phyloP scores from a whole-genome alignment of 2,329 filamentous ascomycete genomes.

The Clonostachys rosea region DNA sequence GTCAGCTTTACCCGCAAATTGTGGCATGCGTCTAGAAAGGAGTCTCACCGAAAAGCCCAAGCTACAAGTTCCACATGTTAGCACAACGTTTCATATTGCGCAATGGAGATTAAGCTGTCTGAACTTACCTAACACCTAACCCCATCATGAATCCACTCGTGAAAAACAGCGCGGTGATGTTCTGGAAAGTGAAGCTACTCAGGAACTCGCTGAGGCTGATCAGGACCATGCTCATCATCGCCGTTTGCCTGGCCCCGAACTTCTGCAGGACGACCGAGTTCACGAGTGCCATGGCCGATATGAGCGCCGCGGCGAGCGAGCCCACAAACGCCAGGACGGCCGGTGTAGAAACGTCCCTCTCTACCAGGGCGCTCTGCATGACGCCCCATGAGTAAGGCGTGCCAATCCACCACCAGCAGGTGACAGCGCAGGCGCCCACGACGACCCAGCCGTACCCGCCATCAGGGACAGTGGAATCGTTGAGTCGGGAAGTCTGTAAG shows the following conservation, averaged over 20 bases:
- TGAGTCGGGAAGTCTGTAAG: constrained; percentile 34
- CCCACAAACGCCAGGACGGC: constrained; percentile 56
- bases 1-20: constrained; percentile 10
- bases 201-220: constrained; percentile 44
- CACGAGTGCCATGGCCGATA: constrained; percentile 45
- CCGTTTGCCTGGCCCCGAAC: constrained; percentile 41
- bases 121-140: constrained; percentile 18
- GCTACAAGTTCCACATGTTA: constrained; percentile 6
- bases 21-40: too few relatives aligned
- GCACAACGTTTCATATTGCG: neutral
- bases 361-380: constrained; percentile 50
- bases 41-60: constrained; percentile 30
- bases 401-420: constrained; percentile 54
- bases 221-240: constrained; percentile 41
- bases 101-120: neutral
- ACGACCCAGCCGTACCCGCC: constrained; percentile 54
- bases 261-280: constrained; percentile 44
- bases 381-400: constrained; percentile 57
- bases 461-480: constrained; percentile 42
- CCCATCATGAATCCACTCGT: constrained; percentile 24
- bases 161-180: constrained; percentile 25
- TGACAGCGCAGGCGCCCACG: constrained; percentile 40
- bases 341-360: constrained; percentile 37
- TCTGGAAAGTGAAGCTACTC: constrained; percentile 28
- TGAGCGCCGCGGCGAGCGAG: constrained; percentile 42